These are phyloP conservation scores for Hygrophoropsis aurantiaca DNA, from an alignment of 768 basidiomycete genomes.

Conservation along the genomic window DNA sequence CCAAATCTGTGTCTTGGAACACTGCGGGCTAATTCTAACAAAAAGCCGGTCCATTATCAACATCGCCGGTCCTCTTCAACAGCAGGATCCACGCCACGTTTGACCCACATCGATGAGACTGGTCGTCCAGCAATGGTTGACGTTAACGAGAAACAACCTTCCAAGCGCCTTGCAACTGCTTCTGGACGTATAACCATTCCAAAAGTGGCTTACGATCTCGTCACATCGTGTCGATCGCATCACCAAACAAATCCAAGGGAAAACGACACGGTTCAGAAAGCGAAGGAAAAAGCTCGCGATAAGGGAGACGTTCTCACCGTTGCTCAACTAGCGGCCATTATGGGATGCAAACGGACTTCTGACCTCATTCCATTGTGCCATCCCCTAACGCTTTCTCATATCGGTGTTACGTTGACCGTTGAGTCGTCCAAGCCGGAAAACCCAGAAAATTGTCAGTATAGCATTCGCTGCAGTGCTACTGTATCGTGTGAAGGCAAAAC, in stretches of 20 bases:
- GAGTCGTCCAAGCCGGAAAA: slow-evolving; percentile 26
- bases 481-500: slow-evolving; percentile 80
- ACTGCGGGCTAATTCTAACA: too few relatives aligned
- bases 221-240: slow-evolving; percentile 35
- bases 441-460: slow-evolving; percentile 31
- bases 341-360: slow-evolving; percentile 83
- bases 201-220: slow-evolving; percentile 59
- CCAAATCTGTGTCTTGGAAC: too few relatives aligned
- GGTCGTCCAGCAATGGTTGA: slow-evolving; percentile 87
- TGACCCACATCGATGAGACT: slow-evolving; percentile 73
- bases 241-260: slow-evolving; percentile 1
- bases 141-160: slow-evolving; percentile 60
- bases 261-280: slow-evolving; percentile 24
- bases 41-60: slow-evolving; percentile 1
- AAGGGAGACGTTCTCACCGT: slow-evolving; percentile 76
- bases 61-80: slow-evolving; percentile 23
- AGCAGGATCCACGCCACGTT: slow-evolving; percentile 7
- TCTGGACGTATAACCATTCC: slow-evolving; percentile 72
- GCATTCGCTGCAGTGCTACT: slow-evolving; percentile 62
- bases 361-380: slow-evolving; percentile 88
- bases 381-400: slow-evolving; percentile 69
- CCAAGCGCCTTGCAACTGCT: slow-evolving; percentile 72
- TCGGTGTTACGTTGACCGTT: slow-evolving; percentile 62
- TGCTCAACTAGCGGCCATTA: slow-evolving; percentile 84
- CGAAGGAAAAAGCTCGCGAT: slow-evolving; percentile 48